Evolutionary conservation across 1,139 yeast genomes (phyloP), one percentile per base, ranked within the genome.

Genomic region (Geotrichum carabidarum): DNA sequence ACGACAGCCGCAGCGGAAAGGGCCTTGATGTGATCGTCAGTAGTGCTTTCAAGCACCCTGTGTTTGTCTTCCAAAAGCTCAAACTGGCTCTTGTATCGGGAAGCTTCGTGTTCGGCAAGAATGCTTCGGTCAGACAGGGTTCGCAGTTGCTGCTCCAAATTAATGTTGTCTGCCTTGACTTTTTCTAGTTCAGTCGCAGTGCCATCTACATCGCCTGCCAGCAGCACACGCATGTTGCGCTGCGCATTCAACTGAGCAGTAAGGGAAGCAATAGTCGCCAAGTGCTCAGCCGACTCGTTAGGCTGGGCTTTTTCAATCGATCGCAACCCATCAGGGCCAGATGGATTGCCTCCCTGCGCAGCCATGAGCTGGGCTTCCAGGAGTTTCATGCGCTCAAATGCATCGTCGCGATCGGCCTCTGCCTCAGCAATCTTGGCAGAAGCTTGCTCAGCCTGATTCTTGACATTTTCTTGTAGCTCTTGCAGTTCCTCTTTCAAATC

Each of bases 371-470:
- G 49, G 18, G 51, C 48, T 31, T 52, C 51, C 32, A 52, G 47
- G n/a, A 40, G 38, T 36, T 48, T 50, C 30, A 45, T 47, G 11
- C 50, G 37, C 22, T 49, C 53, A 41, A 49, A 36, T 7, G 55
- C 53, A 17, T 58, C 63, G 52, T 66, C 67, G 8, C 69, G 59
- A 45, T 62, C 67, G 15, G 54, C 54, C 43, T 65, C 67, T 7
- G 62, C 64, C 6, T 56, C 60, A 36, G 55, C 55, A 18, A 72
- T 64, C 48, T 64, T 60, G 43, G 62, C 63, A 4, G 71, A 65
- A 7, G 74, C 74, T 30, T 63, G 65, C 41, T 63, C 63, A 6
- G 72, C 69, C 57, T 71, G 74, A 14, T 57, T 54, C 48, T 65
- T 58, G 36, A 71, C 60, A 50, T 63, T 62, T 11, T 57, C 55